Evolutionary conservation across 108 stramenopile genomes (phyloP), one percentile per base, ranked within the genome.

Genomic region (Poteriospumella lacustris): DNA sequence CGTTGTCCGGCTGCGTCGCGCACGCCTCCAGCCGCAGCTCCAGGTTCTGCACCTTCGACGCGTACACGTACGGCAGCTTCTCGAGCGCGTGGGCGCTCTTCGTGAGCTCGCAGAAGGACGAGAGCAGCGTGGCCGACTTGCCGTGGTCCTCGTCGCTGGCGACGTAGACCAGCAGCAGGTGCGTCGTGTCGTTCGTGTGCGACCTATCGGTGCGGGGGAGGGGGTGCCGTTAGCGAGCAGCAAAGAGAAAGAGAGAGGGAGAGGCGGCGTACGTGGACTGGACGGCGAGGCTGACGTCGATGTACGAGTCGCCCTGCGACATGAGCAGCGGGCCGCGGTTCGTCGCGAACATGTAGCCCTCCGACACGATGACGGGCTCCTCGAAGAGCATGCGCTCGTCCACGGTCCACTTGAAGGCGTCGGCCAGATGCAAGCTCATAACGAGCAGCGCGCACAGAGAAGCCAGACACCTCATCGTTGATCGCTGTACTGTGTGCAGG

Each of bases 331-430:
- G 64, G 12, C 64, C 64, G 31, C 19, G 9, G 15, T 19, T 41
- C 9, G 64, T 15, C 12, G 64, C 64, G 40, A 31, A 67, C 64
- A 67, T 67, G 40, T 67, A 67, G 39, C 64, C 40, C 19, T 67
- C 64, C n/a, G n/a, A n/a, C n/a, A n/a, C n/a, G n/a, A n/a, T n/a
- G n/a, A n/a, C n/a, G n/a, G n/a, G n/a, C n/a, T n/a, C n/a, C n/a
- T n/a, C n/a, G n/a, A n/a, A n/a, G n/a, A n/a, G n/a, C n/a, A n/a
- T n/a, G n/a, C n/a, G n/a, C n/a, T n/a, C n/a, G n/a, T n/a, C n/a
- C n/a, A n/a, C n/a, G n/a, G n/a, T n/a, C n/a, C n/a, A n/a, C n/a
- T n/a, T n/a, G n/a, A n/a, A n/a, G n/a, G n/a, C n/a, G n/a, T n/a
- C n/a, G n/a, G n/a, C n/a, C n/a, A n/a, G n/a, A n/a, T n/a, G n/a